These are phyloP conservation scores for Marchantia paleacea DNA, from an alignment of 225 moss, liverwort and hornwort genomes.

Conservation along the genomic window DNA sequence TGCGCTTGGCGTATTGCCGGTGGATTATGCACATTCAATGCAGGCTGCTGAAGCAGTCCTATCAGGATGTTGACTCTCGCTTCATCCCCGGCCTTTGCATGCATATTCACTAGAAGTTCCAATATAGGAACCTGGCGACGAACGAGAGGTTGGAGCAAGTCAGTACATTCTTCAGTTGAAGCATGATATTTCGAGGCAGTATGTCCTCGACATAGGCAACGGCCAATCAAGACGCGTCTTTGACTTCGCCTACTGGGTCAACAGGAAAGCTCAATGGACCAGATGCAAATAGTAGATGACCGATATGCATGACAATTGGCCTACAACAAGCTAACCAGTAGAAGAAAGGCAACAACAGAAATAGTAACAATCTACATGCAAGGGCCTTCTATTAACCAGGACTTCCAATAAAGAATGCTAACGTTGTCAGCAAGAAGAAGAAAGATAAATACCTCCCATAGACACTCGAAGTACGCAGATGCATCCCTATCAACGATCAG, in stretches of 20 bases:
- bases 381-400: not conserved
- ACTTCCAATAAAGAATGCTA: not conserved
- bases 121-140: constrained; percentile 72
- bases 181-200: not conserved
- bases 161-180: not conserved
- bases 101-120: constrained; percentile 92
- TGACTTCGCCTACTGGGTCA: not conserved
- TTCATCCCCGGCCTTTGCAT: constrained; percentile 89
- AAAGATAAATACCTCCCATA: constrained; percentile 70
- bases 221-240: not conserved
- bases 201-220: not conserved
- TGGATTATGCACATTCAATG: constrained; percentile 95
- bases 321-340: not conserved
- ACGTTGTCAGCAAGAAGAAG: not conserved
- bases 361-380: not conserved
- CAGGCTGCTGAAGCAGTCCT: constrained; percentile 91
- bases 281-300: not conserved
- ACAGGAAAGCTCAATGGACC: not conserved
- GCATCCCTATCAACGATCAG: constrained; percentile 88
- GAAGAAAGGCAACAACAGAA: not conserved
- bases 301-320: not conserved
- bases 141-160: not conserved
- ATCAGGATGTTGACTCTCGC: constrained; percentile 72
- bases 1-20: constrained; percentile 80
- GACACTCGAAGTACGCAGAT: constrained; percentile 87